These are phyloP conservation scores for Metschnikowia anglica DNA, from an alignment of 805 yeast genomes.

Conservation along the genomic window DNA sequence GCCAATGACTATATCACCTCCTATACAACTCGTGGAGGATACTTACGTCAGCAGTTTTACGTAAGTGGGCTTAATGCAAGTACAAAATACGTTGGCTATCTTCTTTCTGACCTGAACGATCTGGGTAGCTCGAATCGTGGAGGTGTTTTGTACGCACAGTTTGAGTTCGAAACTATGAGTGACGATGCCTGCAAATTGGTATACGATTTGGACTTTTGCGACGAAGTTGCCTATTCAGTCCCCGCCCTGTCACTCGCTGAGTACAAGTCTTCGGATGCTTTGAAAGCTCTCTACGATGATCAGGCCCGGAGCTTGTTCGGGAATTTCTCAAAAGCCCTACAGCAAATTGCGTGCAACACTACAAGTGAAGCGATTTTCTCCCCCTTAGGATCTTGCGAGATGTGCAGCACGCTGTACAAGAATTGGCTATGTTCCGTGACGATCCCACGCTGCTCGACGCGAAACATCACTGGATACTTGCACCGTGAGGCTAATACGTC, in stretches of 20 bases:
- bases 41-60: slow-evolving; percentile 59
- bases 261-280: slow-evolving; percentile 15
- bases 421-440: slow-evolving; percentile 89
- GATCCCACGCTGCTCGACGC: slow-evolving; percentile 80
- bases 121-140: slow-evolving; percentile 42
- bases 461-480: slow-evolving; percentile 43
- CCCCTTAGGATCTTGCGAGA: slow-evolving; percentile 67
- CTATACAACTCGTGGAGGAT: slow-evolving; percentile 47
- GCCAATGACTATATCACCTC: slow-evolving; percentile 27
- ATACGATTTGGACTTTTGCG: slow-evolving; percentile 74
- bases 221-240: slow-evolving; percentile 81
- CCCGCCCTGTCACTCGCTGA: slow-evolving; percentile 45
- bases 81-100: slow-evolving; percentile 61
- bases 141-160: slow-evolving; percentile 60
- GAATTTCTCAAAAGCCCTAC: slow-evolving; percentile 74
- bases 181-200: slow-evolving; percentile 67
- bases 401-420: slow-evolving; percentile 70
- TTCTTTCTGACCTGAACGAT: slow-evolving; percentile 48
- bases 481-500: slow-evolving; percentile 49
- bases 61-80: slow-evolving; percentile 60
- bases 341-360: slow-evolving; percentile 73
- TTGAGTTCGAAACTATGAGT: slow-evolving; percentile 56
- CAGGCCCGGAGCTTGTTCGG: slow-evolving; percentile 54
- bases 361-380: slow-evolving; percentile 67
- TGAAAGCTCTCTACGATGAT: slow-evolving; percentile 54